Evolutionary conservation across 805 yeast genomes (phyloP), one percentile per base, ranked within the genome.

Genomic region (Kodamaea kaohsiungensis): DNA sequence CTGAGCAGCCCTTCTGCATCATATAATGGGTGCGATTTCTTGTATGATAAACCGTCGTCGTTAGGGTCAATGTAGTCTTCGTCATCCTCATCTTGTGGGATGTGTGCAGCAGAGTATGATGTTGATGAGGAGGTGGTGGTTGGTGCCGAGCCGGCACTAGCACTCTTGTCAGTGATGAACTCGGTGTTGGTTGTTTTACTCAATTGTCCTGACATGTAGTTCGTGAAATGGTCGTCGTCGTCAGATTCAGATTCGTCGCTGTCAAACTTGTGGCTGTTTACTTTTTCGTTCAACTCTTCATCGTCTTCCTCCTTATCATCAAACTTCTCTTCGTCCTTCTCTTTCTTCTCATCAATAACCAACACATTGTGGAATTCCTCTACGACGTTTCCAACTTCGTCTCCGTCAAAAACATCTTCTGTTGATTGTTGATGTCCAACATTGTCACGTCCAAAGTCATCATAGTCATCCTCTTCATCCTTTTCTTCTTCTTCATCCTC

Each of bases 1-100:
- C 22, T 43, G 27, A 59, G 48, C 48, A 59, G 51, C 3, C 61
- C 61, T 13, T 54, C 58, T 9, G 82, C 71, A 58, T 80, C 83
- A 62, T 87, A 87, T 52, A 87, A 67, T 5, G 89, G 87, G 61
- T 85, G 83, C 42, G 78, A 72, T 65, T 83, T 86, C 51, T 84
- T 83, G 67, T 88, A 88, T 1, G 89, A 85, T 64, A 82, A 84
- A 0, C 93, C 93, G 63, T 88, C 93, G 66, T 88, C 93, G 63
- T 88, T 87, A 0, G 93, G 92, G 64, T 88, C 92, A 61, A 82
- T 83, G 62, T 88, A 87, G 56, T 86, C 91, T 56, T 87, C 88
- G 25, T 80, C 81, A 35, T 67, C 71, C 9, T 63, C 60, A 30
- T 57, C 60, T n/a, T 15, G 49, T 15, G 49, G 25, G 8, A 48